Conservation (phyloP, 345 rosid species). For the Murraya paniculata region DNA sequence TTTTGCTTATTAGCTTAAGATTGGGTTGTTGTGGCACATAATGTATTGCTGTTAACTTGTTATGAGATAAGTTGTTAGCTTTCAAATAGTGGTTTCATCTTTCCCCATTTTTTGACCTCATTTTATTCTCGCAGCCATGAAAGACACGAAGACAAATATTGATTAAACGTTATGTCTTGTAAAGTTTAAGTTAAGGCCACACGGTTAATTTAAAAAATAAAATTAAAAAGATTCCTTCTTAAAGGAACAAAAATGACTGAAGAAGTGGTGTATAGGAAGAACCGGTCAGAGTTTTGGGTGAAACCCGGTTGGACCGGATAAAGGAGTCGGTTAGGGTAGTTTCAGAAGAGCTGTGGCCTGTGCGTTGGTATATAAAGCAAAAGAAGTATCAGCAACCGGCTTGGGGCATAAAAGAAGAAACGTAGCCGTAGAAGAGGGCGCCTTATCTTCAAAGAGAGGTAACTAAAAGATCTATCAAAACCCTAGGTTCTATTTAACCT, state of each 20-base stretch:
- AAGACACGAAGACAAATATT: too few species aligned
- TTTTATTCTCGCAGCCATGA: too few species aligned
- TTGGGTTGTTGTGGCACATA: too few species aligned
- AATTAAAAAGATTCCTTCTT: not conserved
- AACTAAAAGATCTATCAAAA: constrained; percentile 24
- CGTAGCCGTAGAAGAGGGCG: constrained; percentile 70
- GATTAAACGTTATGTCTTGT: too few species aligned
- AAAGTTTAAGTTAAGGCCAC: too few species aligned
- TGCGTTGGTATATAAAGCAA: constrained; percentile 33
- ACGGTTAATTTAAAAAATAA: too few species aligned
- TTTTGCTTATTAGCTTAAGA: too few species aligned
- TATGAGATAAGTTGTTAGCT: too few species aligned
- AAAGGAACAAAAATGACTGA: not conserved
- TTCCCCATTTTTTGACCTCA: too few species aligned
- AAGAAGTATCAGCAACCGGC: constrained; percentile 21
- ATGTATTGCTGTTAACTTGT: too few species aligned
- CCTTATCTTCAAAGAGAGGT: constrained; percentile 17
- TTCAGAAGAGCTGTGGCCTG: constrained; percentile 8
- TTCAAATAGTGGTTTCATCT: too few species aligned
- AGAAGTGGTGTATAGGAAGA: not conserved
- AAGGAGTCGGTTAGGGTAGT: constrained; percentile 54
- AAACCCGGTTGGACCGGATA: constrained; percentile 29
- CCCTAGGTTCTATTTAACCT: constrained; percentile 6
- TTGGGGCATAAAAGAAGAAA: constrained; percentile 56
- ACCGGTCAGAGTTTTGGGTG: not conserved